Evolutionary conservation across 352 stramenopile genomes (phyloP).

Genomic region (Phytophthora hibernalis): DNA sequence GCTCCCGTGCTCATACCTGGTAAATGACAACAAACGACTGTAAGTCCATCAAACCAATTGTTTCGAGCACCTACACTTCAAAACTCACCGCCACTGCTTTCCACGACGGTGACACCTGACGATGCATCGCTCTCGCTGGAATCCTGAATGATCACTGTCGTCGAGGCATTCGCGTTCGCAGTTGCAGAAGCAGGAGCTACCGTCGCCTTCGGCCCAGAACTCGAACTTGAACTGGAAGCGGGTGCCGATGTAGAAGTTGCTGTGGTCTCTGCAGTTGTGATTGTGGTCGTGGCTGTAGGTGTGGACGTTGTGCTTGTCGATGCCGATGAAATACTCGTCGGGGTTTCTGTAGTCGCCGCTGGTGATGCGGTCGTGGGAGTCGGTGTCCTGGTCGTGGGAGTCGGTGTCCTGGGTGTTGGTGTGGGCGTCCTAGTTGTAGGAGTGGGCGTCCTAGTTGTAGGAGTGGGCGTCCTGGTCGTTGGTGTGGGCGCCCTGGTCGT

Average conservation of each 20-base stretch:
- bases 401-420: constrained; percentile 15
- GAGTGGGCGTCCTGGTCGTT: constrained; percentile 16
- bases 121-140: constrained; percentile 22
- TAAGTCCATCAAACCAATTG: not conserved
- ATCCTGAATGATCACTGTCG: constrained; percentile 29
- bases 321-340: constrained; percentile 8
- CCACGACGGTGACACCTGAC: constrained; percentile 9
- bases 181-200: constrained; percentile 12
- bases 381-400: constrained; percentile 13
- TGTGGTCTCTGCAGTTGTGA: constrained; percentile 13
- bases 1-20: constrained; percentile 28
- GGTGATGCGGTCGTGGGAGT: constrained; percentile 11
- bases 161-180: constrained; percentile 31
- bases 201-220: constrained; percentile 11
- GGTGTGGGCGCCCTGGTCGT: constrained; percentile 20
- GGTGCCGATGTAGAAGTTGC: constrained; percentile 19
- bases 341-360: constrained; percentile 13
- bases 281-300: constrained; percentile 5
- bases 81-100: constrained; percentile 20
- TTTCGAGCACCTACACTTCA: not conserved
- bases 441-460: constrained; percentile 15
- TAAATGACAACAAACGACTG: not conserved
- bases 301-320: constrained; percentile 11
- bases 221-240: constrained; percentile 20
- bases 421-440: constrained; percentile 19